phyloP scores from a whole-genome alignment of 2,329 filamentous ascomycete genomes.

The Scortechinia acanthostroma region DNA sequence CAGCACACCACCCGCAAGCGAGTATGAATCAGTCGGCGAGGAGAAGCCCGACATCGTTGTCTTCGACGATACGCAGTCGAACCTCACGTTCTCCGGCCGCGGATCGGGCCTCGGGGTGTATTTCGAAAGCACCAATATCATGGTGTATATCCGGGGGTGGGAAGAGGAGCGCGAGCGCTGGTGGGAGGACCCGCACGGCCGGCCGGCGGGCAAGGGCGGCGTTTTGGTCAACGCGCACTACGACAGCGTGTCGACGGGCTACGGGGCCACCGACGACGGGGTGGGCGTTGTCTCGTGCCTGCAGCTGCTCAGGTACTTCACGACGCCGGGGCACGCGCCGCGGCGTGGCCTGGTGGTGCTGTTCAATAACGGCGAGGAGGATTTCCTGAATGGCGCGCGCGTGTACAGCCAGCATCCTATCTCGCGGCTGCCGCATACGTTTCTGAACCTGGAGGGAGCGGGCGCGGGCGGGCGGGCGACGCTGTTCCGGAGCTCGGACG shows the following conservation, averaged over 20 bases:
- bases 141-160: constrained; percentile 81
- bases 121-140: constrained; percentile 86
- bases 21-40: constrained; percentile 4
- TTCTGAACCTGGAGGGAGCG: constrained; percentile 90
- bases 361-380: constrained; percentile 94
- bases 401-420: constrained; percentile 80
- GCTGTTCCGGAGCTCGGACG: constrained; percentile 81
- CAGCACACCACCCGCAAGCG: constrained; percentile 2
- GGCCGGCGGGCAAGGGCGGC: constrained; percentile 56
- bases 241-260: constrained; percentile 81
- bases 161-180: constrained; percentile 68
- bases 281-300: constrained; percentile 81
- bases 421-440: constrained; percentile 74
- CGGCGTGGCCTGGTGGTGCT: constrained; percentile 75
- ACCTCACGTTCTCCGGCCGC: constrained; percentile 56
- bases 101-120: constrained; percentile 49
- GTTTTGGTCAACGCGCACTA: constrained; percentile 94
- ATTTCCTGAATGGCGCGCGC: constrained; percentile 78
- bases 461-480: constrained; percentile 84
- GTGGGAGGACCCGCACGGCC: constrained; percentile 50
- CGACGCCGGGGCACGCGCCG: constrained; percentile 62
- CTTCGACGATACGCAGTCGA: constrained; percentile 74
- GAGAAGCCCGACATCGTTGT: constrained; percentile 44
- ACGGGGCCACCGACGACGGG: constrained; percentile 88
- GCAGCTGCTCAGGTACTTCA: constrained; percentile 82